phyloP scores from a whole-genome alignment of 1,284 basidiomycete species.

The Apiotrichum veenhuisii region DNA sequence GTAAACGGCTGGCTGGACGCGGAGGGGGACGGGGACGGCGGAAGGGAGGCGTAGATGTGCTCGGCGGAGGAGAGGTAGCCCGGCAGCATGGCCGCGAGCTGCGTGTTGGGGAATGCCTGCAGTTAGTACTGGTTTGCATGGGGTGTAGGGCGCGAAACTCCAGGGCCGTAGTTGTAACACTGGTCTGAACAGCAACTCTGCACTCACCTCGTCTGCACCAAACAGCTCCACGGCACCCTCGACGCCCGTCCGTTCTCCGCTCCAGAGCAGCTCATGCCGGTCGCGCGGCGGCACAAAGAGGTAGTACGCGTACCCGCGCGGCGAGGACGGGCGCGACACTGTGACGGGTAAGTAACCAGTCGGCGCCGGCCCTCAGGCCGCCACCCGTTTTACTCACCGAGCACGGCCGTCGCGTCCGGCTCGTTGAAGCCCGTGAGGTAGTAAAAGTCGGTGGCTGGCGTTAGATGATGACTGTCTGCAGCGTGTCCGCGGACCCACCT shows the following conservation, averaged over 20 bases:
- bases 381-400: conserved; percentile 60
- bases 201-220: conserved; percentile 60
- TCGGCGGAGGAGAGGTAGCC: conserved; percentile 27
- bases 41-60: conserved; percentile 49
- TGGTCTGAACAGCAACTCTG: too few species aligned
- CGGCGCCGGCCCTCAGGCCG: too few species aligned
- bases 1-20: conserved; percentile 41
- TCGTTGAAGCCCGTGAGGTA: conserved; percentile 95
- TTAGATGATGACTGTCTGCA: too few species aligned
- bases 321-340: conserved; percentile 53
- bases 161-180: too few species aligned
- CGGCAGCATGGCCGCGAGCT: conserved; percentile 40
- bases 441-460: conserved; percentile 75
- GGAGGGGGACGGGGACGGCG: conserved; percentile 43
- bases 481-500: too few species aligned
- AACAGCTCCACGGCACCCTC: conserved; percentile 63
- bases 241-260: conserved; percentile 71
- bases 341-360: neutral
- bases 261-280: conserved; percentile 80
- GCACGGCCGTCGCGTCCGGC: conserved; percentile 79
- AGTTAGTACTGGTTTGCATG: neutral
- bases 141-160: too few species aligned
- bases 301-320: conserved; percentile 80
- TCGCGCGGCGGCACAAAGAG: conserved; percentile 81
- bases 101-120: conserved; percentile 46